Percentiles rank a stretch among this genome's conserved stretches.
Conservation (phyloP, 23 red algal genomes). For the Gracilaria vermiculophylla region DNA sequence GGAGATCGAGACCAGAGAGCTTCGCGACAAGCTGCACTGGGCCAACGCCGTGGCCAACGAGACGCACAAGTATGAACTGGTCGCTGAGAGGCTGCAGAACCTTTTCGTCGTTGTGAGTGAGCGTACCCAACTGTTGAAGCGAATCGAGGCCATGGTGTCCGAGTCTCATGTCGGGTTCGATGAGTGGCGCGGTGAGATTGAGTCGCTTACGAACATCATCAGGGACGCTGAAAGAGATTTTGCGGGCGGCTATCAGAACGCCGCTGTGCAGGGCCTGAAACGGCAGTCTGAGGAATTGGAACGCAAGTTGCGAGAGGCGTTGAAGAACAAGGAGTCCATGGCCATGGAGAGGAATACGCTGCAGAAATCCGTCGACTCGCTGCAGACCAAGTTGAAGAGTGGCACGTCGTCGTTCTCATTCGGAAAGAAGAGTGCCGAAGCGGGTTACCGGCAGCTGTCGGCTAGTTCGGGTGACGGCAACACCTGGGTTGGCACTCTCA, state of each 20-base stretch:
- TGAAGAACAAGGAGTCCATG: not conserved
- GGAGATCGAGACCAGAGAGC: conserved; percentile 30
- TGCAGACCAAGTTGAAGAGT: conserved; percentile 36
- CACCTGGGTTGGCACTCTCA: conserved; percentile 35
- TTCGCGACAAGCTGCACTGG: conserved; percentile 68
- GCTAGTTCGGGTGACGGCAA: not conserved
- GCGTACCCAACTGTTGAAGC: conserved; percentile 32
- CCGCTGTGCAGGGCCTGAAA: conserved; percentile 22
- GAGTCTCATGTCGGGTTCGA: conserved; percentile 25
- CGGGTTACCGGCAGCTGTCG: not conserved
- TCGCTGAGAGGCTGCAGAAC: conserved; percentile 35
- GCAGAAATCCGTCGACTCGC: conserved; percentile 22
- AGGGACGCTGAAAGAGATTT: conserved; percentile 60
- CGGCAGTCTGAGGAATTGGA: conserved; percentile 22
- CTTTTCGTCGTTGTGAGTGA: conserved; percentile 46
- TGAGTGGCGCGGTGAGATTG: conserved; percentile 38
- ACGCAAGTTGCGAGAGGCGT: conserved; percentile 11
- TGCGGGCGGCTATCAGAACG: conserved; percentile 58
- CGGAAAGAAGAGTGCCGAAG: not conserved
- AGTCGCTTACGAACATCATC: conserved; percentile 24
- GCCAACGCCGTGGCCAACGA: conserved; percentile 53
- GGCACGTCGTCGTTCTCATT: not conserved
- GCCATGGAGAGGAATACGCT: not conserved
- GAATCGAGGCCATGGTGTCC: conserved; percentile 26
- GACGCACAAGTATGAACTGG: conserved; percentile 57